These are phyloP conservation scores for Neonectria neomacrospora DNA, from an alignment of 2,329 filamentous ascomycete species.

Conservation along the genomic window DNA sequence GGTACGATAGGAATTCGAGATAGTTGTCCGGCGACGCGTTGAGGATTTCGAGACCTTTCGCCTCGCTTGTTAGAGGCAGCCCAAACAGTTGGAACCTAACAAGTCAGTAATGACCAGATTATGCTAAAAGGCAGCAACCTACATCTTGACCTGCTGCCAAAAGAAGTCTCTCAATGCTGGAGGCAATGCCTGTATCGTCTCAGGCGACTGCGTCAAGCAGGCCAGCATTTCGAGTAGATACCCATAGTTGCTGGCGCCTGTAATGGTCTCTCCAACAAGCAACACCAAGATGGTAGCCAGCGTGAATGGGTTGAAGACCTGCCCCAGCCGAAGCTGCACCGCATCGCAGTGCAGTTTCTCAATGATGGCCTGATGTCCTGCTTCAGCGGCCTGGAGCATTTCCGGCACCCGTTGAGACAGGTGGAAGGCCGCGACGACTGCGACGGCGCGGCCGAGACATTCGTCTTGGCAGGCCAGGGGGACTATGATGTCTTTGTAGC, in stretches of 20 bases:
- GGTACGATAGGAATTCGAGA: slow-evolving; percentile 44
- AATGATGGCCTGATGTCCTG: slow-evolving; percentile 50
- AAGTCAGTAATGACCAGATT: not conserved
- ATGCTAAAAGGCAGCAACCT: not conserved
- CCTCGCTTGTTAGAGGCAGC: slow-evolving; percentile 42
- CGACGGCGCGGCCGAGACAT: slow-evolving; percentile 50
- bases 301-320: slow-evolving; percentile 51
- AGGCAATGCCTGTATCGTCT: slow-evolving; percentile 34
- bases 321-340: slow-evolving; percentile 39
- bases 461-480: slow-evolving; percentile 53
- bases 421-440: slow-evolving; percentile 54
- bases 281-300: slow-evolving; percentile 53
- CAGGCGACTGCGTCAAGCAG: slow-evolving; percentile 42
- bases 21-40: slow-evolving; percentile 37
- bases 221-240: slow-evolving; percentile 52
- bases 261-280: slow-evolving; percentile 55
- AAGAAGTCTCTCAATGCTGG: slow-evolving; percentile 41
- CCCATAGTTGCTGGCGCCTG: slow-evolving; percentile 51
- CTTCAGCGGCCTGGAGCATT: slow-evolving; percentile 47
- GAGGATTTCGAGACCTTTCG: slow-evolving; percentile 42
- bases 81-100: slow-evolving; percentile 48
- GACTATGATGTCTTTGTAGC: slow-evolving; percentile 53
- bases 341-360: slow-evolving; percentile 49
- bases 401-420: slow-evolving; percentile 47
- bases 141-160: slow-evolving; percentile 49